Conservation (phyloP, 306 rosid species). For the Cucumis cinereus region DNA sequence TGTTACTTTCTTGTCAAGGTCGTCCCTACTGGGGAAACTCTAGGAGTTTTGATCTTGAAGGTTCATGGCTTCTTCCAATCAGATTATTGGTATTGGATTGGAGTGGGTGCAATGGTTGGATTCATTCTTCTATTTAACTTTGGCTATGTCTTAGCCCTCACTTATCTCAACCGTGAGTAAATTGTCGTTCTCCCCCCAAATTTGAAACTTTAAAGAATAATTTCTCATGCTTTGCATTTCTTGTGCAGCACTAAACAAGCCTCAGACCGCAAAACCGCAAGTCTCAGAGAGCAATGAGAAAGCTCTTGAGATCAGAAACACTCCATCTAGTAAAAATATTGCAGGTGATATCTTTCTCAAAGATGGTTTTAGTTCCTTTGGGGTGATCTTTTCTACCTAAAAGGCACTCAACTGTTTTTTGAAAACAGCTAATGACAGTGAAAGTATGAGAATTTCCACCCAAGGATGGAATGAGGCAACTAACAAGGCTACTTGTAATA, state of each 20-base stretch:
- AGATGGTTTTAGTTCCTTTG: not conserved
- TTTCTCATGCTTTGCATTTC: not conserved
- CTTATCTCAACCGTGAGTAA: slow-evolving; percentile 42
- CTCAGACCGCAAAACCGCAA: slow-evolving; percentile 19
- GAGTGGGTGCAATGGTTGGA: slow-evolving; percentile 47
- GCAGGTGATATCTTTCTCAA: not conserved
- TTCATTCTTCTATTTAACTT: slow-evolving; percentile 32
- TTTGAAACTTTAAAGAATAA: not conserved
- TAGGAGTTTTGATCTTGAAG: slow-evolving; percentile 38
- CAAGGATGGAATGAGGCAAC: not conserved
- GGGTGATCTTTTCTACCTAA: not conserved
- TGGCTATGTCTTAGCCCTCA: slow-evolving; percentile 29
- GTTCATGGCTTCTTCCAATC: slow-evolving; percentile 36
- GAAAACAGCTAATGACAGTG: slow-evolving; percentile 16
- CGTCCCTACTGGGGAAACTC: slow-evolving; percentile 22
- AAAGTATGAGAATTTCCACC: not conserved
- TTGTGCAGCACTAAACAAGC: slow-evolving; percentile 36
- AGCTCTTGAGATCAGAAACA: not conserved
- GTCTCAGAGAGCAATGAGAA: slow-evolving; percentile 10
- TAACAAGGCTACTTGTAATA: not conserved
- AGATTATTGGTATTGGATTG: slow-evolving; percentile 66
- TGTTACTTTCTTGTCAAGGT: slow-evolving; percentile 19
- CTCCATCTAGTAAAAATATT: not conserved
- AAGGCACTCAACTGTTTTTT: not conserved
- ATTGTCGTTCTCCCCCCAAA: not conserved